A percentile compares a stretch with the other conserved stretches of the same genome.
Evolutionary conservation across 192 early-diverging fungal genomes (phyloP).

Genomic region (Chytriomyces confervae): DNA sequence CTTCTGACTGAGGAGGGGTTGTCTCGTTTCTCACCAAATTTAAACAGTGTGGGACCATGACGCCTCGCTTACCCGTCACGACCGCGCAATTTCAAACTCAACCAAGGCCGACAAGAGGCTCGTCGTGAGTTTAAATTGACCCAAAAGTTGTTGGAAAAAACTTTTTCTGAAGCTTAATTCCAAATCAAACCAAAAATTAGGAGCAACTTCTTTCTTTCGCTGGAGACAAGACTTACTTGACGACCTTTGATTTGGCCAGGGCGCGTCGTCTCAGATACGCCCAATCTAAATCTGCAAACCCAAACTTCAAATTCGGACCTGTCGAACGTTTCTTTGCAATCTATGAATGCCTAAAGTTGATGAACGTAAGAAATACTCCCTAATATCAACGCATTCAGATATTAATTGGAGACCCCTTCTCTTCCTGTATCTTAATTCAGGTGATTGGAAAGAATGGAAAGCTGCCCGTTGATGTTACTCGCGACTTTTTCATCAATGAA

Average conservation of each 20-base stretch:
- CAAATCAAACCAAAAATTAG: background rate
- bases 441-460: conserved; percentile 15
- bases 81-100: background rate
- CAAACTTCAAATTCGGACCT: conserved; percentile 3
- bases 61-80: conserved; percentile 17
- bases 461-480: background rate
- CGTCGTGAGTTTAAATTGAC: conserved; percentile 1
- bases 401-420: background rate
- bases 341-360: conserved; percentile 4
- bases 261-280: conserved; percentile 10
- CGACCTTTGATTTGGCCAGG: background rate
- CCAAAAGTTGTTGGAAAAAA: background rate
- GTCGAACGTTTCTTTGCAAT: background rate
- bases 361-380: conserved; percentile 1
- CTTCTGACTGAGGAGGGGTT: background rate
- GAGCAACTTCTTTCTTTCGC: conserved; percentile 22
- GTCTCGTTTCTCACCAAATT: background rate
- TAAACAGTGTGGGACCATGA: conserved; percentile 11
- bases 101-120: conserved; percentile 9
- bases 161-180: background rate
- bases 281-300: conserved; percentile 8
- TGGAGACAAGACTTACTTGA: conserved; percentile 8
- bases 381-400: no score
- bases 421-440: background rate
- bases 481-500: conserved; percentile 25